Base-by-base conservation (phyloP, 2,329 filamentous ascomycete genomes). In the Huntiella abstrusa region DNA sequence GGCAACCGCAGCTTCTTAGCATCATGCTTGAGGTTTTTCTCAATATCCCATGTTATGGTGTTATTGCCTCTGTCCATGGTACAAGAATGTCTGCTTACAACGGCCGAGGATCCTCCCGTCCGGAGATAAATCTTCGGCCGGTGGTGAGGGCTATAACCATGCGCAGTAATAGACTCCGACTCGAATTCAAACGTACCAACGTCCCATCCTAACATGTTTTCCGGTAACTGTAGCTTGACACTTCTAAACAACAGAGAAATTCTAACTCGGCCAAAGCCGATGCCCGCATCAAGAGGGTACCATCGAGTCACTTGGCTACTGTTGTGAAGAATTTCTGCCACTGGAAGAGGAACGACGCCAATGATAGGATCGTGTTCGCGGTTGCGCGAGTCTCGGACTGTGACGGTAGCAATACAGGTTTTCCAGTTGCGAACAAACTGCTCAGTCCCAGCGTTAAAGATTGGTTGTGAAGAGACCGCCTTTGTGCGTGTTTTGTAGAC, bases 381-480 rank as follows among this genome's bases (percentile, higher is more conserved):
- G 60, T 95, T 83, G 33, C 88, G 77, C 8, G 82, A 77, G 58
- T 96, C 88, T 19, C 91, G 80, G 12, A 95, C 86, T 1, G 84
- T 83, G 43, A 96, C 70, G 0, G 87, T 95, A 46, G 93, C 71
- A 48, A 95, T 82, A 40, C 75, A 72, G 13, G 83, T 91, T 52
- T 85, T 73, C 91, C 91, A 98, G 57, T 98, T 88, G 16, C 88
- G 80, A 28, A 96, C 67, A 55, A 96, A 96, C 10, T 81, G 75
- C 58, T 98, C 91, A 0, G 87, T 95, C 50, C 88, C 88, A 3
- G 91, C 87, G 55, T 96, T 95, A 70, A 94, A 96, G 52, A 96
- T 95, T 1, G 91, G 91, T 59, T 92, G 87, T 45, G 84, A 92
- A 33, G 83, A 92, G 5, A 93, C 82, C 3, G 87, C 87, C 67